Evolutionary conservation across 2,329 filamentous ascomycete genomes (phyloP), one percentile per base, ranked within the genome.

Genomic region (Colletotrichum sp.): DNA sequence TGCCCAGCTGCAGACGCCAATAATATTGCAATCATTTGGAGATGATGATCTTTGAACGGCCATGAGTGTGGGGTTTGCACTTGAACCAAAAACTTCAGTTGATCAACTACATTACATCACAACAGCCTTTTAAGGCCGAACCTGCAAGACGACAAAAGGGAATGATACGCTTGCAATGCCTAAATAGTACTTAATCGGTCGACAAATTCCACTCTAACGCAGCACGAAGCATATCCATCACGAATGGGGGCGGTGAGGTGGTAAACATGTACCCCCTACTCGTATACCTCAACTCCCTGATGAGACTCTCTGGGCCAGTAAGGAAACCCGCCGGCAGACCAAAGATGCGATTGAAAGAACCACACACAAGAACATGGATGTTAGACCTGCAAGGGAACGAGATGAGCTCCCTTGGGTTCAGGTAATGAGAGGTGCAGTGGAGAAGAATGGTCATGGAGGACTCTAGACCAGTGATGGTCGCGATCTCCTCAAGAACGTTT

Each of bases 271-370:
- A 75, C 2, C 65, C 76, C 3, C 76, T 61, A 13, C 76, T 76
- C 6, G 76, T 76, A 9, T 74, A 76, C 34, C 77, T 60, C 12
- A 77, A 65, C 60, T 78, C 77, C 13, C 61, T 60, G 13, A 78
- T 48, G 12, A 77, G 30, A 12, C 64, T 67, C 16, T 69, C 71
- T 6, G 73, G 24, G 1, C 76, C 77, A 7, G 73, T 70, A 5
- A 76, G 61, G 18, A 76, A 78, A 8, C 72, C 77, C 2, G 73
- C 65, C 0, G 72, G 58, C 6, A 76, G 32, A 3, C 73, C 76
- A 30, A 75, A 72, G 10, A 72, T 69, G 8, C 48, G 60, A 15
- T 57, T 64, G 5, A 76, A 71, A 4, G 75, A 77, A 1, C 77
- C 77, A 48, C 60, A 76, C 1, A 77, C 28, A 15, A 74, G 32